Conservation (phyloP, 176 grass and related monocot genomes). For the Chloris gayana region DNA sequence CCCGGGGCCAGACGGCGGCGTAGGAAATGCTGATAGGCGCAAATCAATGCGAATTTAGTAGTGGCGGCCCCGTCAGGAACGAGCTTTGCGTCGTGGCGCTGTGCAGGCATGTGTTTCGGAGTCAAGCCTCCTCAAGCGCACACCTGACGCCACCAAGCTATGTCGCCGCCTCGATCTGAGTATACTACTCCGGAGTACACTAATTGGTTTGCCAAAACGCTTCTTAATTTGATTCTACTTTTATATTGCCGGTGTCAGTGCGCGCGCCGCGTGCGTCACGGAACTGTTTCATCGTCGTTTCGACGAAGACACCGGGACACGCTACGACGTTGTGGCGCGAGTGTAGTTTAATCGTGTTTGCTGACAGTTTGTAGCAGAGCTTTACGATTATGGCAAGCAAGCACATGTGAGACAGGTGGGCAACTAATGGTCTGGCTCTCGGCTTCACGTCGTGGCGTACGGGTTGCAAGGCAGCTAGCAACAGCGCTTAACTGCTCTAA, state of each 20-base stretch:
- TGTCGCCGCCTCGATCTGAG: not conserved
- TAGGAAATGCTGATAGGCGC: not conserved
- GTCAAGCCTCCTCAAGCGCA: not conserved
- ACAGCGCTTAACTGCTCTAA: not conserved
- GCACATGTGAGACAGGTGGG: not conserved
- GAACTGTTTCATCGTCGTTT: conserved; percentile 2
- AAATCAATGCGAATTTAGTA: not conserved
- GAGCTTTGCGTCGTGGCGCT: not conserved
- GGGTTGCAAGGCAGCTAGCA: not conserved
- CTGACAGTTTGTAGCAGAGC: not conserved
- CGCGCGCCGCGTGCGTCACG: not conserved
- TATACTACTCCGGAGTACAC: not conserved
- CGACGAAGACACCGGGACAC: not conserved
- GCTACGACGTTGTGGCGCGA: not conserved
- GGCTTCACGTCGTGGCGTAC: conserved; percentile 2
- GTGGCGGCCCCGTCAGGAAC: conserved; percentile 2
- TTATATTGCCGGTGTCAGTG: not conserved
- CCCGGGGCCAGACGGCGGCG: not conserved
- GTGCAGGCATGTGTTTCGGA: conserved; percentile 28
- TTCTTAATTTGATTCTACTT: not conserved
- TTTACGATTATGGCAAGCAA: not conserved
- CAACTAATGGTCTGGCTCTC: not conserved
- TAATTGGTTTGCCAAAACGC: not conserved
- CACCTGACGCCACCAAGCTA: conserved; percentile 3
- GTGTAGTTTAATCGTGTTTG: not conserved